Conservation (phyloP, 148 eudicot genomes). For the Fagopyrum homotropicum region DNA sequence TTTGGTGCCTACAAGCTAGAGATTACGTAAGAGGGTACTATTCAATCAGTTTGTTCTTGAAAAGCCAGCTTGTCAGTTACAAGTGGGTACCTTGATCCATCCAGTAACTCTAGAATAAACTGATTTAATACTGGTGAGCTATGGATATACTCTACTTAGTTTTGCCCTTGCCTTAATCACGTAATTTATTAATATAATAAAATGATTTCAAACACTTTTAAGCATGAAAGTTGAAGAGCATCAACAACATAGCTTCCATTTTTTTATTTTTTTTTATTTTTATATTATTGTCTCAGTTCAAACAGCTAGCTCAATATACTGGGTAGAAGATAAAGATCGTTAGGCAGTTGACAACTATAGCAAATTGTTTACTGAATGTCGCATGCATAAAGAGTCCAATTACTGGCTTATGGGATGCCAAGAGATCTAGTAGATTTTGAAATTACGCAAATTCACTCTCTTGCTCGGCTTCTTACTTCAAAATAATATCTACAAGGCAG, state of each 20-base stretch:
- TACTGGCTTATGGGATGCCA: background rate
- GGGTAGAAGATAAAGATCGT: background rate
- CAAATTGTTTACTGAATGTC: background rate
- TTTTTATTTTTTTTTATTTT: background rate
- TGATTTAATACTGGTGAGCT: background rate
- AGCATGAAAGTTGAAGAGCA: background rate
- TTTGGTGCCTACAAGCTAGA: background rate
- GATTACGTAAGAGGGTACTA: background rate
- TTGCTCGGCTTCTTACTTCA: background rate
- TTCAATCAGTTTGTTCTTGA: background rate
- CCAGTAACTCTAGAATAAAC: background rate
- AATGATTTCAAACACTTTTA: background rate
- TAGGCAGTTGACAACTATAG: conserved; percentile 1
- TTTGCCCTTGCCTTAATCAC: no score
- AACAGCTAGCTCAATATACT: conserved; percentile 1
- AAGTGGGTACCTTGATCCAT: background rate
- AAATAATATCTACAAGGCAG: background rate
- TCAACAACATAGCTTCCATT: background rate
- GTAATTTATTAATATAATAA: no score
- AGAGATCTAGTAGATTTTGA: background rate
- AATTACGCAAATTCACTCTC: background rate
- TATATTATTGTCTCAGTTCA: background rate
- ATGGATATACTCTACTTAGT: background rate
- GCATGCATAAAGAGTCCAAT: background rate
- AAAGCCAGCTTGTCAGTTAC: background rate